Evolutionary conservation across 441 rosid species (phyloP), one percentile per base, ranked within the genome.

Genomic region (Mallotus japonicus): DNA sequence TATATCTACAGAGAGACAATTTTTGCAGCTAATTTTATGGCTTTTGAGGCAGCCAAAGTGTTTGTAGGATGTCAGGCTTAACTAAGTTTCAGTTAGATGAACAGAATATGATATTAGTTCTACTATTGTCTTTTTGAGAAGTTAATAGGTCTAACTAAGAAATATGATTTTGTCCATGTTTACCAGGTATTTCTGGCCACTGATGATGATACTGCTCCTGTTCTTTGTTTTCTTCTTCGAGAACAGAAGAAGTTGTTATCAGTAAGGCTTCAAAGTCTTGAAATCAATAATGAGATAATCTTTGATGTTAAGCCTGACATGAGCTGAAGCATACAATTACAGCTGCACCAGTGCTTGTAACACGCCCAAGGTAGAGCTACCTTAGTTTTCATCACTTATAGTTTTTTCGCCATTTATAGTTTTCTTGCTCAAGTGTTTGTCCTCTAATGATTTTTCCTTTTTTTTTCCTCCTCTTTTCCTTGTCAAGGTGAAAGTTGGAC

Each of bases 261-360:
- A 40, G 83, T 93, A 79, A 90, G 93, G 81, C 98, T 96, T 82
- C 96, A 90, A 77, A 84, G 86, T 74, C 75, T 87, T 85, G 98
- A 93, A 84, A 90, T 90, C 71, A 88, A 87, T 79, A 87, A 85
- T 60, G 99, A 92, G 78, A 81, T 87, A 72, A 75, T 88, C 70
- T 89, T 87, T 75, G 96, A 96, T 75, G 80, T 90, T 73, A 89
- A 89, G 82, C 96, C 97, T 51, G 96, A 92, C 80, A 83, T 88
- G 91, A 87, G 97, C 90, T 90, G 98, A 98, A 89, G 89, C 82
- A 85, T 92, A 72, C 98, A 63, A 81, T 92, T 83, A 87, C 96
- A 77, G 97, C 99, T 75, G 95, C 89, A 56, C 93, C 97, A 67
- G 95, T 93, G 77, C 73, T 73, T 78, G 97, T 92, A 73, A 92